A percentile compares a stretch with the other conserved stretches of the same genome.
Evolutionary conservation across 257 asterid species (phyloP).

Genomic region (Fraxinus excelsior): DNA sequence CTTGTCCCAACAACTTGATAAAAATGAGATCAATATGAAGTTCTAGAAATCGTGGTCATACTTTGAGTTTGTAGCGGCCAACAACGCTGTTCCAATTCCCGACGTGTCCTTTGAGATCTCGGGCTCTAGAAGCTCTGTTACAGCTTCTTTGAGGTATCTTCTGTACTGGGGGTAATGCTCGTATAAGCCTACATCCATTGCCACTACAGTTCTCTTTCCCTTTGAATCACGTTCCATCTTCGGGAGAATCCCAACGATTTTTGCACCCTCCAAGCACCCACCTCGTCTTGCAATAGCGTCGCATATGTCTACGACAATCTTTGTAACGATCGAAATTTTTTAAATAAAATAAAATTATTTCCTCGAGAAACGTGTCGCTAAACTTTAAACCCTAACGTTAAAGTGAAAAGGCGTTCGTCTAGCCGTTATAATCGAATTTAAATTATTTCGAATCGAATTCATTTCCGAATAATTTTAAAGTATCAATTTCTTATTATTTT

Average conservation of each 20-base stretch:
- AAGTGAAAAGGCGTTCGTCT: no score
- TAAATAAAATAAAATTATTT: no score
- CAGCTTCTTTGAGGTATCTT: slow-evolving; percentile 60
- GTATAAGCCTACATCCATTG: slow-evolving; percentile 87
- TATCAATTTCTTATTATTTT: no score
- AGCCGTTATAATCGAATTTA: no score
- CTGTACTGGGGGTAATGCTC: slow-evolving; percentile 75
- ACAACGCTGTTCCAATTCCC: slow-evolving; percentile 78
- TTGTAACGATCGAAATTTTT: no score
- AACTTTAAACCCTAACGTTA: no score
- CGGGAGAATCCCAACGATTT: slow-evolving; percentile 70
- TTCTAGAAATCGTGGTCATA: slow-evolving; percentile 42
- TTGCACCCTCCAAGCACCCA: slow-evolving; percentile 74
- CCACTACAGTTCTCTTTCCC: no score
- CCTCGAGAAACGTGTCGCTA: no score
- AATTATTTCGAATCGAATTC: no score
- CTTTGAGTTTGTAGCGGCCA: slow-evolving; percentile 80
- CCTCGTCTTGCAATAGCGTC: slow-evolving; percentile 68
- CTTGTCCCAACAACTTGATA: no score
- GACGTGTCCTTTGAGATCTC: slow-evolving; percentile 76
- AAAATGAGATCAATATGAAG: not conserved
- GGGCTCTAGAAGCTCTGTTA: slow-evolving; percentile 56
- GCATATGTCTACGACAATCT: slow-evolving; percentile 49
- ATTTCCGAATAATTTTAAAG: no score
- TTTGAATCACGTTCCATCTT: slow-evolving; percentile 72